Evolutionary conservation across 1,284 basidiomycete species (phyloP).

Genomic region (Ustilago xerochloae): DNA sequence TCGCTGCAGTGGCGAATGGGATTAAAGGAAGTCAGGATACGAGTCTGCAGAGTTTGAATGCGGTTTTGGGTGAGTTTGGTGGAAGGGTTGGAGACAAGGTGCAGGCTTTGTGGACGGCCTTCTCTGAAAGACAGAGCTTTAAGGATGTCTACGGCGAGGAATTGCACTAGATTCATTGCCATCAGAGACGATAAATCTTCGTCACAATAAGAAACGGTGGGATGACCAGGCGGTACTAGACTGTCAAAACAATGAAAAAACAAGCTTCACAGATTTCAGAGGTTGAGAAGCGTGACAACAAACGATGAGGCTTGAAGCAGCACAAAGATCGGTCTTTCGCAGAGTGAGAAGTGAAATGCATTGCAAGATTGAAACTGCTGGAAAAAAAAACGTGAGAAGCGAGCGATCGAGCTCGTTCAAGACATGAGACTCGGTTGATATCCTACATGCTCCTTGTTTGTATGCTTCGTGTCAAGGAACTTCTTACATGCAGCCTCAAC

Average conservation of each 20-base stretch:
- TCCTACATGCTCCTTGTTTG: background rate
- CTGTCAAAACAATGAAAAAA: too few relatives aligned
- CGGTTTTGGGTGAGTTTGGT: background rate
- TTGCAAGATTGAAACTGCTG: background rate
- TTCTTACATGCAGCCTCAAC: slow-evolving; percentile 59
- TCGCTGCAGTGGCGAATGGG: slow-evolving; percentile 12
- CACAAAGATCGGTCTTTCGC: too few relatives aligned
- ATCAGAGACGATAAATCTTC: too few relatives aligned
- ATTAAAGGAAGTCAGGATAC: background rate
- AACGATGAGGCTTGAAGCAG: too few relatives aligned
- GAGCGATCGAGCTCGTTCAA: background rate
- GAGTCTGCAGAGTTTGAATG: slow-evolving; percentile 3
- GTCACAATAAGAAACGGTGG: background rate
- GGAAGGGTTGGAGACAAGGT: slow-evolving; percentile 28
- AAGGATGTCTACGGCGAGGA: slow-evolving; percentile 44
- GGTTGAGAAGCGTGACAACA: too few relatives aligned
- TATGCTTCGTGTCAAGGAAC: slow-evolving; percentile 17
- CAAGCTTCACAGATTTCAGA: too few relatives aligned
- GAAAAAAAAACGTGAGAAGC: background rate
- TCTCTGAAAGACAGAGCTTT: slow-evolving; percentile 39
- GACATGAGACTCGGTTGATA: slow-evolving; percentile 13
- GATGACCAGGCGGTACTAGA: too few relatives aligned
- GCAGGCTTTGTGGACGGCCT: slow-evolving; percentile 22
- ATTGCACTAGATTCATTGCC: slow-evolving; percentile 51
- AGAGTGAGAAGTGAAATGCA: background rate